Percentiles rank a stretch among this genome's conserved stretches.
Evolutionary conservation across 306 rosid species (phyloP).

Genomic region (Cercis canadensis): DNA sequence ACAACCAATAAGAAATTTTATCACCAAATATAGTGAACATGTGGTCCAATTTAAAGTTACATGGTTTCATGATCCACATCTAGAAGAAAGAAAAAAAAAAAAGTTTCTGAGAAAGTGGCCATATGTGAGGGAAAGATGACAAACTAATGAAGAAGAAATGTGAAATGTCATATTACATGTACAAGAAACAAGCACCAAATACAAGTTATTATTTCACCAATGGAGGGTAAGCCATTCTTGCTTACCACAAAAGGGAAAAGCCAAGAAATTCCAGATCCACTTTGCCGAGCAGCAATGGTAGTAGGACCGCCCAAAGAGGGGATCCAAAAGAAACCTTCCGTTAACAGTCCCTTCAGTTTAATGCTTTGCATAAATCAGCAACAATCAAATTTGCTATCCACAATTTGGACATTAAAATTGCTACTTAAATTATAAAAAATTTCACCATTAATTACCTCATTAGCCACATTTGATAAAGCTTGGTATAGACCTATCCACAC

Average conservation of each 20-base stretch:
- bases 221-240: slow-evolving; percentile 28
- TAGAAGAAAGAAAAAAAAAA: background rate
- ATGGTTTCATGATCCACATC: slow-evolving; percentile 21
- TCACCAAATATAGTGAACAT: slow-evolving; percentile 8
- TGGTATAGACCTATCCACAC: slow-evolving; percentile 99
- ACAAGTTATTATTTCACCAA: slow-evolving; percentile 31
- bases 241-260: slow-evolving; percentile 95
- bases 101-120: slow-evolving; percentile 9
- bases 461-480: slow-evolving; percentile 98
- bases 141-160: too few relatives aligned
- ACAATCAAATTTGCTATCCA: slow-evolving; percentile 8
- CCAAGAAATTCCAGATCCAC: slow-evolving; percentile 97
- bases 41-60: background rate
- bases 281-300: slow-evolving; percentile 94
- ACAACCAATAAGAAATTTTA: background rate
- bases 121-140: background rate
- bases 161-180: slow-evolving; percentile 3
- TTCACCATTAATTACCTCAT: slow-evolving; percentile 65
- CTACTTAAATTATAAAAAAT: slow-evolving; percentile 21
- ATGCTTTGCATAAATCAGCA: slow-evolving; percentile 46
- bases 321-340: slow-evolving; percentile 99
- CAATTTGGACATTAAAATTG: slow-evolving; percentile 19
- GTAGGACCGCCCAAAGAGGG: slow-evolving; percentile 99
- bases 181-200: background rate
- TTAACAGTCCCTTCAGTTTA: slow-evolving; percentile 78